Evolutionary conservation across 106 monocot genomes (phyloP).

Genomic region (Apostasia ramifera): DNA sequence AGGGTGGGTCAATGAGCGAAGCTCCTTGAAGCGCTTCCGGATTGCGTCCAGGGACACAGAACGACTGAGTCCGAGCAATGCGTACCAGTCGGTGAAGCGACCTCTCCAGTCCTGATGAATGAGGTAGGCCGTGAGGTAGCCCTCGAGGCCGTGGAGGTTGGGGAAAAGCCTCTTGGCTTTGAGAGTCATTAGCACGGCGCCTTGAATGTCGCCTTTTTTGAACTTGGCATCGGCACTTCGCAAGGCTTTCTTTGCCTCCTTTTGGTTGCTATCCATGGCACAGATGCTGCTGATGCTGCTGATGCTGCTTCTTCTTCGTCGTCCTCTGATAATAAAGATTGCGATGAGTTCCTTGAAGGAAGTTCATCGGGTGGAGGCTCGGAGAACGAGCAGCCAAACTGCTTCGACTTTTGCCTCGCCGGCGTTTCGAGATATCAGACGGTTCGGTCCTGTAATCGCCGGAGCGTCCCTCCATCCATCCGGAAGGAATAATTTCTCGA

Average conservation of each 20-base stretch:
- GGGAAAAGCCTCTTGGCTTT: slow-evolving; percentile 11
- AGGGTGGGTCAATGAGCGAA: slow-evolving; percentile 9
- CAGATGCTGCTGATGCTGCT: neutral
- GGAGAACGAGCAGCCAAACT: too few species aligned
- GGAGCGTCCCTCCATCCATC: too few species aligned
- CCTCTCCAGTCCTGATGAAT: neutral
- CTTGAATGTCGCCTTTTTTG: neutral
- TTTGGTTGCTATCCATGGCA: neutral
- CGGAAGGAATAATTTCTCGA: too few species aligned
- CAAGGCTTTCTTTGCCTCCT: slow-evolving; percentile 10
- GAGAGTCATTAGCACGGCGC: neutral
- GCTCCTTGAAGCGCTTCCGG: neutral
- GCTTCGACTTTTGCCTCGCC: too few species aligned
- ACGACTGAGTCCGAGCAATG: neutral
- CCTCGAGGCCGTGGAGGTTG: slow-evolving; percentile 6
- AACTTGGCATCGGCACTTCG: slow-evolving; percentile 1
- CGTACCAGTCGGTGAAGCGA: neutral
- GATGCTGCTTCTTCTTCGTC: neutral
- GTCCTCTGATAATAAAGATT: neutral
- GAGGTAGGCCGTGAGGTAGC: slow-evolving; percentile 2
- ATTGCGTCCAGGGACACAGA: neutral
- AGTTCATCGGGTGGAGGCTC: too few species aligned
- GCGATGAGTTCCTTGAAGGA: neutral
- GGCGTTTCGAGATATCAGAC: too few species aligned
- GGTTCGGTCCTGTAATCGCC: neutral